Evolutionary conservation across 2,329 filamentous ascomycete genomes (phyloP), one percentile per base, ranked within the genome.

Genomic region (Aphanocladium album): DNA sequence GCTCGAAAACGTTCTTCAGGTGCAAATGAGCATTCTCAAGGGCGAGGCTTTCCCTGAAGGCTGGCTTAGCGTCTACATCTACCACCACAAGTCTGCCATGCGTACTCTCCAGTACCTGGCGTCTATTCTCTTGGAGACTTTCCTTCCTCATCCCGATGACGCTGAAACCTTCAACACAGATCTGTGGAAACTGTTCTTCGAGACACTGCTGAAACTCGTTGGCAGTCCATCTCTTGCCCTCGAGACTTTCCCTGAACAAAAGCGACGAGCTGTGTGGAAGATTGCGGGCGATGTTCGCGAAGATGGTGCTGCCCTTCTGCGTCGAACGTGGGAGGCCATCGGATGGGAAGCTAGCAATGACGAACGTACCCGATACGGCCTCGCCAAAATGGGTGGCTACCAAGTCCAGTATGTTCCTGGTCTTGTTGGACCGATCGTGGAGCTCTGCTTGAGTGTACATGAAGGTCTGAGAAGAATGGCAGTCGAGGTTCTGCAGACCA

Each of bases 381-480:
- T 98, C 60, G 80, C 85, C 58, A 93, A 89, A 72, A 89, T 98
- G 80, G 96, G 95, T 61, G 95, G 95, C 1, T 99, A 97, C 70
- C 95, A 99, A 75, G 95, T 99, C 21, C 95, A 98, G 76, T 99
- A 98, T 72, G 95, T 99, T 33, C 95, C 96, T 6, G 88, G 89
- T 14, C 82, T 99, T 6, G 92, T 99, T 8, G 89, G 89, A 1
- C 92, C 93, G 0, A 95, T 98, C 55, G 90, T 98, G 25, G 91
- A 96, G 73, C 83, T 99, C 11, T 99, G 95, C 71, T 81, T 99
- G 60, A 98, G 93, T 70, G 92, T 98, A 4, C 95, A 99, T 67
- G 91, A 96, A 72, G 93, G 93, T 3, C 79, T 99, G 60, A 85
- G 95, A 62, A 86, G 86, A 64, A 95, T 96, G 73, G 95, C 93